Evolutionary conservation across 1,284 basidiomycete genomes (phyloP).

Genomic region (Bondarzewia mesenterica): DNA sequence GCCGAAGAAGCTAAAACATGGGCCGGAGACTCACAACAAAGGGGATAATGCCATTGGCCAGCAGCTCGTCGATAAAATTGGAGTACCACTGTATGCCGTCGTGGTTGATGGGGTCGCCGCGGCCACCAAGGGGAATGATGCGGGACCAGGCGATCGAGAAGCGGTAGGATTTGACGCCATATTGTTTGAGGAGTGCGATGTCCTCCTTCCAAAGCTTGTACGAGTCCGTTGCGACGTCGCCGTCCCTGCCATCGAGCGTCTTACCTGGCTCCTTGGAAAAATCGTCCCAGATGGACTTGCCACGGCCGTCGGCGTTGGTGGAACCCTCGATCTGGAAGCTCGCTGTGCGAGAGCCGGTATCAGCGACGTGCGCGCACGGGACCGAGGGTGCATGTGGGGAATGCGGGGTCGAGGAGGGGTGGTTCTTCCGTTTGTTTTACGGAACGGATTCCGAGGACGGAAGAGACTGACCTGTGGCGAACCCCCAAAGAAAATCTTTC

Average conservation of each 20-base stretch:
- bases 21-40: slow-evolving; percentile 45
- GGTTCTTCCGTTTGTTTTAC: neutral
- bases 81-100: slow-evolving; percentile 63
- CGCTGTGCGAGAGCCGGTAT: slow-evolving; percentile 24
- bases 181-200: slow-evolving; percentile 47
- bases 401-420: neutral
- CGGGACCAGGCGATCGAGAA: slow-evolving; percentile 74
- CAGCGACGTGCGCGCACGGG: neutral
- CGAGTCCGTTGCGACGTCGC: slow-evolving; percentile 66
- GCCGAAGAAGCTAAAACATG: neutral
- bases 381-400: slow-evolving; percentile 15
- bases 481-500: slow-evolving; percentile 63
- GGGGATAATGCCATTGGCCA: slow-evolving; percentile 55
- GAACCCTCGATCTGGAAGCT: slow-evolving; percentile 67
- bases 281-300: slow-evolving; percentile 68
- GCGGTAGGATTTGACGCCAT: slow-evolving; percentile 28
- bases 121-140: slow-evolving; percentile 61
- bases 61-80: slow-evolving; percentile 59
- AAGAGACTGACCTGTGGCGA: slow-evolving; percentile 51
- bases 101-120: slow-evolving; percentile 63
- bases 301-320: slow-evolving; percentile 44
- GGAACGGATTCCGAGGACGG: neutral
- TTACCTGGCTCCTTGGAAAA: slow-evolving; percentile 61
- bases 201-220: slow-evolving; percentile 64
- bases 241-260: slow-evolving; percentile 57